phyloP scores from a whole-genome alignment of 192 early-diverging fungal species.

The Rhizophagus sp. region DNA sequence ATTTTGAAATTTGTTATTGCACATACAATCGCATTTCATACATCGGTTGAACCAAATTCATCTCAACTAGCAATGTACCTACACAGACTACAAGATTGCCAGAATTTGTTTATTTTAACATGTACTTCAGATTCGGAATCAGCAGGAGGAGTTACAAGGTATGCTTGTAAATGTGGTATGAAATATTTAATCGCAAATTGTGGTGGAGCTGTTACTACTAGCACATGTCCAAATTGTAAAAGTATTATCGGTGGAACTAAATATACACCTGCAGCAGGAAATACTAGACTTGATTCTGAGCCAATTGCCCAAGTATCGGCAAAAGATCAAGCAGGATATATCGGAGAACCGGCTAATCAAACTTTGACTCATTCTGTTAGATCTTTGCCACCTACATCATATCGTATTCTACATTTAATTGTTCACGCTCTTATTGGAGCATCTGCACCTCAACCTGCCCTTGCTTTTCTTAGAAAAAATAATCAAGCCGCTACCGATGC shows the following conservation, averaged over 20 bases:
- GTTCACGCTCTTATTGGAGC: conserved; percentile 15
- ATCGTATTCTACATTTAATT: conserved; percentile 30
- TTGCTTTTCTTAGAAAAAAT: not conserved
- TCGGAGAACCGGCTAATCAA: not conserved
- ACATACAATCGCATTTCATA: conserved; percentile 11
- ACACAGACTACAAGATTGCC: not conserved
- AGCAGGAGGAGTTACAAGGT: conserved; percentile 9
- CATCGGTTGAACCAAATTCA: conserved; percentile 9
- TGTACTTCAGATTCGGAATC: conserved; percentile 22
- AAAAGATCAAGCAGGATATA: conserved; percentile 10
- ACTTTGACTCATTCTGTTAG: not conserved
- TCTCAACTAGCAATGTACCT: conserved; percentile 1
- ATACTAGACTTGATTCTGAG: too few relatives aligned
- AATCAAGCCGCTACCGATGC: not conserved
- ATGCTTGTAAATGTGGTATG: conserved; percentile 26
- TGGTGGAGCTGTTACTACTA: not conserved
- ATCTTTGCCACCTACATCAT: conserved; percentile 18
- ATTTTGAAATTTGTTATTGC: conserved; percentile 24
- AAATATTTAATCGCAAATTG: conserved; percentile 24
- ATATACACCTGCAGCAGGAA: too few relatives aligned
- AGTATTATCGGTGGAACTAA: too few relatives aligned
- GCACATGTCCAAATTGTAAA: conserved; percentile 3
- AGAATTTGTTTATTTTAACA: conserved; percentile 3
- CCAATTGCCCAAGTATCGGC: not conserved
- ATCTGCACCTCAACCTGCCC: not conserved